Evolutionary conservation across 352 stramenopile species (phyloP), one percentile per base, ranked within the genome.

Genomic region (Pythium scleroteichum): DNA sequence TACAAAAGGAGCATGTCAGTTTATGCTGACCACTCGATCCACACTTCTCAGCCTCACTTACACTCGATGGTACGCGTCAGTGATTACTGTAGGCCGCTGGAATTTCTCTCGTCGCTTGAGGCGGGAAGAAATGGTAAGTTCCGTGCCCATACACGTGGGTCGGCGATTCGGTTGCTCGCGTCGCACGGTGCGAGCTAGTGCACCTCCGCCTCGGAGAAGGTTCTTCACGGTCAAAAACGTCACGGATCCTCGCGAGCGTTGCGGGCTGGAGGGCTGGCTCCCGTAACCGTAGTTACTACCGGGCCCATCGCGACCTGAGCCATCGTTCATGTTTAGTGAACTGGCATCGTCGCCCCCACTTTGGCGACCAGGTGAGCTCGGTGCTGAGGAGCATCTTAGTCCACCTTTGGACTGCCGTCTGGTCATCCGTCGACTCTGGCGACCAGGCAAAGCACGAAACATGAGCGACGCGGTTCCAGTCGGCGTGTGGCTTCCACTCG

Each of bases 61-160:
- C 79, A 90, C 80, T 58, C 80, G 70, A 39, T 87, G 70, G 55
- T 79, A 85, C 44, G 80, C 80, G 51, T 90, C 80, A 0, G 80
- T 90, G 66, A 81, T 69, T 52, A 90, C 83, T 16, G 80, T 85
- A 7, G 78, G 78, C 0, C 72, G 69, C 23, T 75, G 63, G 46
- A 90, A 90, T 49, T 90, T 90, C 47, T 87, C 68, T 8, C 82
- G 80, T 1, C 72, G 54, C 71, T 90, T 90, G 51, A 87, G 64
- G 0, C 78, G 76, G 5, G 80, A 90, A 4, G 78, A 90, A 19
- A 90, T 72, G 4, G 57, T 64, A 39, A 64, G 57, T 10, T 64
- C 52, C 0, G 76, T 87, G 29, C 80, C 78, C 66, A 79, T 78
- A 48, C 73, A 63, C 2, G 61, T 87, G 48, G 83, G 71, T 13